These are phyloP conservation scores for Moricandia arvensis DNA, from an alignment of 345 rosid species.

Conservation along the genomic window DNA sequence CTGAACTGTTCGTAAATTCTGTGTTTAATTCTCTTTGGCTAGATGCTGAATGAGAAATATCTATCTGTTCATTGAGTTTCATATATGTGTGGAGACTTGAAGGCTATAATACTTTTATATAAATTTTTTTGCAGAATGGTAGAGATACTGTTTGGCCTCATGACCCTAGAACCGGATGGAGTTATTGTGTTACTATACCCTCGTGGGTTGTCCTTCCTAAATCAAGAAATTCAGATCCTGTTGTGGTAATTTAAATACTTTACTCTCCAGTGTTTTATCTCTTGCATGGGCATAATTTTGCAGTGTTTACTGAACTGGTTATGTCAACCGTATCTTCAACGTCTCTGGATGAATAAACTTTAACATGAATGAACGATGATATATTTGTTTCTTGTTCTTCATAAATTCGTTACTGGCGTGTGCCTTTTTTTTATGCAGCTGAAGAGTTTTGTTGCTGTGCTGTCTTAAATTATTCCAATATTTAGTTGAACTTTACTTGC, in stretches of 20 bases:
- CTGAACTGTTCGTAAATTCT: not conserved
- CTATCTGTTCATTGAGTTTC: not conserved
- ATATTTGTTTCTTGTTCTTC: not conserved
- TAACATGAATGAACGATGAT: not conserved
- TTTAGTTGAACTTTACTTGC: conserved; percentile 1
- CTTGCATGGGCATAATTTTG: conserved; percentile 27
- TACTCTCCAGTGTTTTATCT: conserved; percentile 31
- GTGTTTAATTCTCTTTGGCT: not conserved
- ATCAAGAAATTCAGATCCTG: conserved; percentile 92
- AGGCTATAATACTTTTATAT: not conserved
- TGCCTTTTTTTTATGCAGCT: not conserved
- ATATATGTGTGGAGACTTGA: not conserved
- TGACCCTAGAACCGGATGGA: conserved; percentile 90
- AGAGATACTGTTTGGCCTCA: conserved; percentile 90
- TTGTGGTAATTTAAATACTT: conserved; percentile 70
- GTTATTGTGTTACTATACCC: conserved; percentile 88
- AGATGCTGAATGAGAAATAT: not conserved
- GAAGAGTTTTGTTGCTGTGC: conserved; percentile 1
- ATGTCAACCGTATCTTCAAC: not conserved
- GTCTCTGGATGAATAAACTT: conserved; percentile 2
- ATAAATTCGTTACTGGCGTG: not conserved
- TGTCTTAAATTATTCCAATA: not conserved
- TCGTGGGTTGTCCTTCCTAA: conserved; percentile 88
- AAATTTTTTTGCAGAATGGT: conserved; percentile 70
- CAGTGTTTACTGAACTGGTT: conserved; percentile 18